These are phyloP conservation scores for Aureobasidium sp. DNA, from an alignment of 2,329 filamentous ascomycete genomes.

Conservation along the genomic window DNA sequence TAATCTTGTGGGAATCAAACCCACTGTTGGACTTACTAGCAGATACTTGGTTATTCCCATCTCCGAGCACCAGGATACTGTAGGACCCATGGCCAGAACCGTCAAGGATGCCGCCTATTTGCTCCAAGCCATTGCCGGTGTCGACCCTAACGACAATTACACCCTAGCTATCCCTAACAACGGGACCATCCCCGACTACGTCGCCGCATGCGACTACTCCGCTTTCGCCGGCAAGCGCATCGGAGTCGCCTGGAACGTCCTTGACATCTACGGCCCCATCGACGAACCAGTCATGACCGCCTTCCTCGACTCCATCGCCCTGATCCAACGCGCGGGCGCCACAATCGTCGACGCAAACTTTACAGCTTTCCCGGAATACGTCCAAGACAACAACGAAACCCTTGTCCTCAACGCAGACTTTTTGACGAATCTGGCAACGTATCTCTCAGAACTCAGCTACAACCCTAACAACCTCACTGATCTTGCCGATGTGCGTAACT, in stretches of 20 bases:
- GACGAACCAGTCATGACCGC: conserved; percentile 42
- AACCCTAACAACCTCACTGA: conserved; percentile 52
- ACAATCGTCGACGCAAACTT: conserved; percentile 56
- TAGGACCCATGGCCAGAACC: conserved; percentile 52
- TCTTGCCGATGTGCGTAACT: conserved; percentile 47
- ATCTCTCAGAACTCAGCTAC: conserved; percentile 48
- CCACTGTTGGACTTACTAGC: conserved; percentile 59
- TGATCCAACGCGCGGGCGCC: conserved; percentile 51
- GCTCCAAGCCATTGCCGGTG: conserved; percentile 52
- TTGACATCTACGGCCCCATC: conserved; percentile 34
- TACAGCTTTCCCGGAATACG: conserved; percentile 44
- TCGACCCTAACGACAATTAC: conserved; percentile 50
- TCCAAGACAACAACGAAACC: conserved; percentile 34
- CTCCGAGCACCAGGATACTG: conserved; percentile 49
- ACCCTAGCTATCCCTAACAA: conserved; percentile 52
- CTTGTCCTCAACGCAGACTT: conserved; percentile 55
- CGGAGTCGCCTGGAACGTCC: conserved; percentile 56
- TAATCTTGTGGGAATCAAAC: conserved; percentile 62
- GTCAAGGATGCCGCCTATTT: conserved; percentile 54
- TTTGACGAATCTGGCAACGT: conserved; percentile 48
- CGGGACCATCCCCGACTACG: conserved; percentile 51
- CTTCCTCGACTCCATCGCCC: conserved; percentile 49
- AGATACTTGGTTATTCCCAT: conserved; percentile 60
- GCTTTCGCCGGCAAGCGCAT: conserved; percentile 53
- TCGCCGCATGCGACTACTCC: conserved; percentile 48